Evolutionary conservation across 352 stramenopile genomes (phyloP).

Genomic region (Globisporangium middletonii): DNA sequence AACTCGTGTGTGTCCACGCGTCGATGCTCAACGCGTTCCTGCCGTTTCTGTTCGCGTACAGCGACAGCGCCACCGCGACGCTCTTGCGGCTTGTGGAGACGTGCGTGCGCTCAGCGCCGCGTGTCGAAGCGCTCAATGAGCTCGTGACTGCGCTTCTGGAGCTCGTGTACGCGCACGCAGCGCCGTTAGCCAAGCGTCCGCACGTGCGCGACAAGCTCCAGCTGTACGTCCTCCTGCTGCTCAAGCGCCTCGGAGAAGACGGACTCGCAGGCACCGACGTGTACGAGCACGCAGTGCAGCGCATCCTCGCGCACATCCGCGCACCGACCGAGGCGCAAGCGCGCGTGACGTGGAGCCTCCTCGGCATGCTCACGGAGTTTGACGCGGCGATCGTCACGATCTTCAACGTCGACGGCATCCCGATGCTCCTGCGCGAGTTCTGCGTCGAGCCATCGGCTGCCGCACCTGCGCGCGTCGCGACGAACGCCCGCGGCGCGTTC

Average conservation of each 20-base stretch:
- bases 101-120: slow-evolving; percentile 8
- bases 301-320: slow-evolving; percentile 40
- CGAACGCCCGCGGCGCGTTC: slow-evolving; percentile 13
- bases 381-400: slow-evolving; percentile 50
- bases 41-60: slow-evolving; percentile 4
- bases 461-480: background rate
- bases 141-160: slow-evolving; percentile 30
- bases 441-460: slow-evolving; percentile 11
- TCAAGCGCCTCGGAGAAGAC: slow-evolving; percentile 52
- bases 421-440: slow-evolving; percentile 48
- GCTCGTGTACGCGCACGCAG: slow-evolving; percentile 38
- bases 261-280: slow-evolving; percentile 32
- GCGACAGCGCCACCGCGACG: background rate
- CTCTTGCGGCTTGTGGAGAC: slow-evolving; percentile 32
- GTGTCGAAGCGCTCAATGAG: slow-evolving; percentile 28
- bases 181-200: slow-evolving; percentile 18
- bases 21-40: slow-evolving; percentile 21
- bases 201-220: slow-evolving; percentile 37
- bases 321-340: slow-evolving; percentile 23
- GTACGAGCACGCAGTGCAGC: slow-evolving; percentile 54
- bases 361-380: slow-evolving; percentile 45
- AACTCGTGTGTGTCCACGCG: slow-evolving; percentile 21
- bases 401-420: slow-evolving; percentile 58
- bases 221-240: slow-evolving; percentile 40
- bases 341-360: slow-evolving; percentile 46